Conservation (phyloP, 768 basidiomycete species). For the Cyclocybe aegerita region DNA sequence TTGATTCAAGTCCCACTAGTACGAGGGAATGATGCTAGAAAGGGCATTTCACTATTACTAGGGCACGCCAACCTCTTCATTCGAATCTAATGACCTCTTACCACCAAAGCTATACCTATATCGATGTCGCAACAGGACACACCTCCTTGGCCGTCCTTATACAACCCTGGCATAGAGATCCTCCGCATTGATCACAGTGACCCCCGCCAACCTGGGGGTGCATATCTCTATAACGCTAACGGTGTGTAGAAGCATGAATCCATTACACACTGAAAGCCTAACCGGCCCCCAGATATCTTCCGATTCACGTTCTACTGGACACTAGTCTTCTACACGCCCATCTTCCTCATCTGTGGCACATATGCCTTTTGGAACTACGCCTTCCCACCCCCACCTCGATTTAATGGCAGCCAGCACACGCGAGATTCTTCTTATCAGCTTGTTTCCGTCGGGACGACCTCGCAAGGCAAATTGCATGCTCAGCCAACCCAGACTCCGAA, state of each 20-base stretch:
- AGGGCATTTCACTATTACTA: no score
- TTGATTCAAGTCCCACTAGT: no score
- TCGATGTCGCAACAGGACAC: constrained; percentile 15
- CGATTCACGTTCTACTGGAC: constrained; percentile 56
- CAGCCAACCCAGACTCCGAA: constrained; percentile 17
- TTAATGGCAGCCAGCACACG: background rate
- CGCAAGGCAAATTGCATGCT: background rate
- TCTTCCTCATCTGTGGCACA: constrained; percentile 46
- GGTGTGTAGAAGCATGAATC: constrained; percentile 25
- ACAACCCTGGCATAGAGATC: constrained; percentile 49
- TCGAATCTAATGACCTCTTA: background rate
- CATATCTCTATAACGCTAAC: constrained; percentile 40
- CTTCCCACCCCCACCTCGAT: constrained; percentile 36
- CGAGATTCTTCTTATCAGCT: constrained; percentile 10
- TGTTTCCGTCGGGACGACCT: constrained; percentile 5
- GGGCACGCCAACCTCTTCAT: no score
- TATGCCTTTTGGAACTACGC: constrained; percentile 55
- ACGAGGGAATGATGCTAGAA: no score
- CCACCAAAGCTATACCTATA: constrained; percentile 1
- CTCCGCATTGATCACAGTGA: constrained; percentile 38
- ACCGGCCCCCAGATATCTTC: constrained; percentile 41
- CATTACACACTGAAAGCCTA: background rate
- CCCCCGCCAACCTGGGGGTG: constrained; percentile 38
- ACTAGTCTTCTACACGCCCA: constrained; percentile 47
- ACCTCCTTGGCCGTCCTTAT: constrained; percentile 50